Conservation (phyloP, 192 early-diverging fungal genomes). For the Radiomyces spectabilis region DNA sequence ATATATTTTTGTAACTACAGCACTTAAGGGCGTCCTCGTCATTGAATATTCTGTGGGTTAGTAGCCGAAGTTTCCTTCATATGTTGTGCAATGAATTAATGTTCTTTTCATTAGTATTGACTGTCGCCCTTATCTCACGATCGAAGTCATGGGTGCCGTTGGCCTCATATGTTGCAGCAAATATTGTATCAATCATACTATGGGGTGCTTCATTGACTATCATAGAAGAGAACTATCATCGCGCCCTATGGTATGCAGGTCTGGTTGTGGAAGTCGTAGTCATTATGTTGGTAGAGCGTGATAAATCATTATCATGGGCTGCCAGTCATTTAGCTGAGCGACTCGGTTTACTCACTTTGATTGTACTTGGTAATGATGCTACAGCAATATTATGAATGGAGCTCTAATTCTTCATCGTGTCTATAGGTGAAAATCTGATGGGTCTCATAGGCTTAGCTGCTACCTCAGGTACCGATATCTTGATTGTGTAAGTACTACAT, state of each 20-base stretch:
- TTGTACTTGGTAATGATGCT: slow-evolving; percentile 38
- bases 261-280: slow-evolving; percentile 31
- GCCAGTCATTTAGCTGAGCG: slow-evolving; percentile 44
- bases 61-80: neutral
- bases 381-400: no score
- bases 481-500: slow-evolving; percentile 20
- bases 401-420: no score
- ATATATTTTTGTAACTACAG: neutral
- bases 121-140: slow-evolving; percentile 13
- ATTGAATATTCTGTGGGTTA: slow-evolving; percentile 40
- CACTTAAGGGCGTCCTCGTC: slow-evolving; percentile 31
- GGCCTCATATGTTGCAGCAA: slow-evolving; percentile 32
- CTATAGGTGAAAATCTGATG: slow-evolving; percentile 30
- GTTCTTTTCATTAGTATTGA: no score
- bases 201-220: slow-evolving; percentile 34
- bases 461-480: slow-evolving; percentile 2
- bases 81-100: no score
- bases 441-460: slow-evolving; percentile 15
- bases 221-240: slow-evolving; percentile 20
- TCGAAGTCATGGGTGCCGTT: slow-evolving; percentile 30
- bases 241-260: slow-evolving; percentile 34
- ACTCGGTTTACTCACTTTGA: slow-evolving; percentile 35
- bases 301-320: slow-evolving; percentile 38
- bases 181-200: slow-evolving; percentile 32
- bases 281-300: slow-evolving; percentile 26